Evolutionary conservation across 2,329 filamentous ascomycete species (phyloP), one percentile per base, ranked within the genome.

Genomic region (Xylaria sp.): DNA sequence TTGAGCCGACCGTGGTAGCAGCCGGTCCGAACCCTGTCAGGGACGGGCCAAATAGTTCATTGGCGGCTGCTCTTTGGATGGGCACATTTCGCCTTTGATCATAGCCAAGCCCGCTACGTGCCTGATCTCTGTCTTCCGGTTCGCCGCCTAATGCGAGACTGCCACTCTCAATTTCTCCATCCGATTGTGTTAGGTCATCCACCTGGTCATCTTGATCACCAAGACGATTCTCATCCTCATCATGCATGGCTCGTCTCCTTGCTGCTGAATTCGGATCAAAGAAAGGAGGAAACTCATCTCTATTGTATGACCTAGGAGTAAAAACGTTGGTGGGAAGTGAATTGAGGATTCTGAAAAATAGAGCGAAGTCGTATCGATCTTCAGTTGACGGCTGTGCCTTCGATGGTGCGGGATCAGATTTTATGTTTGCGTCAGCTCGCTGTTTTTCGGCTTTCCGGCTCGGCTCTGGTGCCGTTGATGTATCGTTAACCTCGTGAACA

Each of bases 111-210:
- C 81, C 81, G 59, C 88, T 87, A 20, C 84, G 83, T 20, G 80
- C 77, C 54, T 82, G 81, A 25, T 93, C 91, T 70, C 88, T 86
- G 73, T 97, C 94, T 78, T 98, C 95, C 0, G 95, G 95, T 78
- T 98, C 95, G 52, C 95, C 95, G 66, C 95, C 95, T 20, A 98
- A 86, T 67, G 97, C 94, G 67, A 96, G 85, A 78, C 95, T 98
- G 15, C 89, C 89, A 73, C 92, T 92, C 80, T 96, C 94, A 1
- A 90, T 89, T 66, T 92, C 91, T 66, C 93, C 93, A 72, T 97
- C 94, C 0, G 86, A 86, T 3, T 82, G 78, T 56, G 86, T 85
- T 5, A 78, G 78, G 2, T 77, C 78, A 28, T 86, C 86, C 1
- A 78, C 73, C 28, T 80, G 81, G 36, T 87, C 84, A 67, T 88